phyloP scores from a whole-genome alignment of 164 flowering plant genomes.

The Santalum album region DNA sequence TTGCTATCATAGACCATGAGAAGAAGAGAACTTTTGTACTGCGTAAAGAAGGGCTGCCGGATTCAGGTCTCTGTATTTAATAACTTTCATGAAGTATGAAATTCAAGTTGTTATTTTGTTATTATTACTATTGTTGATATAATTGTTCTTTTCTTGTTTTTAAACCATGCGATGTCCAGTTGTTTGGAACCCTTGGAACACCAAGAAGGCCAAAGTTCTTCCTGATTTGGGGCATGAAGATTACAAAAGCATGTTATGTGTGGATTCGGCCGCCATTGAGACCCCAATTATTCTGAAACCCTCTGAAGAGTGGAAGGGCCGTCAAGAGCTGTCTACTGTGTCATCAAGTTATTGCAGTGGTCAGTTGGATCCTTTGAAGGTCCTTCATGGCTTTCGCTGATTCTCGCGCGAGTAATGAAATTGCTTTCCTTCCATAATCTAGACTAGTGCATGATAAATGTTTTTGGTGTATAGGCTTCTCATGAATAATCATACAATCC shows the following conservation, averaged over 20 bases:
- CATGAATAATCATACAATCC: too few species aligned
- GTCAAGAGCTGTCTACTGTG: constrained; percentile 63
- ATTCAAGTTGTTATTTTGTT: too few species aligned
- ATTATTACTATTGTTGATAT: too few species aligned
- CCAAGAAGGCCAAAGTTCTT: constrained; percentile 63
- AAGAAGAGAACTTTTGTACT: constrained; percentile 76
- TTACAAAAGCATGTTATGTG: constrained; percentile 60
- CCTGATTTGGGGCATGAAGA: constrained; percentile 72
- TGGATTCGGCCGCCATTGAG: constrained; percentile 60
- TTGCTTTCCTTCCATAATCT: too few species aligned
- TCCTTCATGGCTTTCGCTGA: constrained; percentile 44
- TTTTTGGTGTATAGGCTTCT: too few species aligned
- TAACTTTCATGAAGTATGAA: neutral
- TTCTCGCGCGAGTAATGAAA: too few species aligned
- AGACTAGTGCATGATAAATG: too few species aligned
- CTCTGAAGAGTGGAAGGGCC: constrained; percentile 67
- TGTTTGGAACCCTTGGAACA: constrained; percentile 96
- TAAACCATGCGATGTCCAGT: constrained; percentile 28
- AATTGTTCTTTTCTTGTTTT: neutral
- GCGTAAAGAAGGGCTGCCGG: constrained; percentile 68
- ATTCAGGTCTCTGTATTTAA: constrained; percentile 50
- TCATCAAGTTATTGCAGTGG: constrained; percentile 94
- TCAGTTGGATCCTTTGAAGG: constrained; percentile 67
- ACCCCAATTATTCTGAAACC: constrained; percentile 55
- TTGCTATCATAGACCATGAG: constrained; percentile 88